phyloP scores from a whole-genome alignment of 1,284 basidiomycete genomes.

The Pascua sp. region DNA sequence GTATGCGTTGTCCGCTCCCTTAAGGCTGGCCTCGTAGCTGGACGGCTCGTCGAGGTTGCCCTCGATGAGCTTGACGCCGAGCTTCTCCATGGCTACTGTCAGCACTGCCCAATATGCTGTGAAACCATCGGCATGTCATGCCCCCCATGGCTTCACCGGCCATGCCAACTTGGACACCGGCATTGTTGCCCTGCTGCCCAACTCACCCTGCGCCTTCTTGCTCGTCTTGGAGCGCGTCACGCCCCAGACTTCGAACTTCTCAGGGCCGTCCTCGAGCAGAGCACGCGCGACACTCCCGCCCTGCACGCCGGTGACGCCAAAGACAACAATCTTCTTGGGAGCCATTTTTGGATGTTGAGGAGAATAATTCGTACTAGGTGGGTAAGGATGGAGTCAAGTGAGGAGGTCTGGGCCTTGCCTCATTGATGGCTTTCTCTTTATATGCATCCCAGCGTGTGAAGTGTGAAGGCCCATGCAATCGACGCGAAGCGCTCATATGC shows the following conservation, averaged over 20 bases:
- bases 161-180: no score
- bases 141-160: no score
- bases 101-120: not conserved
- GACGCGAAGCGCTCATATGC: no score
- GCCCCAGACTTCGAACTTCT: conserved; percentile 16
- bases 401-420: not conserved
- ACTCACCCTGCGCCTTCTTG: conserved; percentile 17
- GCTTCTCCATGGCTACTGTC: conserved; percentile 12
- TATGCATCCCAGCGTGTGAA: no score
- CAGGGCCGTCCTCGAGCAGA: conserved; percentile 9
- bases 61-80: conserved; percentile 21
- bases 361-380: not conserved
- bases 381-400: not conserved
- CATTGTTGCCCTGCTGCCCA: not conserved
- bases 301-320: conserved; percentile 22
- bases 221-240: conserved; percentile 21
- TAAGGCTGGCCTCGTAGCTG: conserved; percentile 20
- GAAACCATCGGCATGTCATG: not conserved
- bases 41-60: conserved; percentile 19
- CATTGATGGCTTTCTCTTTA: no score
- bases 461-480: no score
- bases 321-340: conserved; percentile 13
- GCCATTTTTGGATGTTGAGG: not conserved
- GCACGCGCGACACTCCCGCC: conserved; percentile 16
- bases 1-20: conserved; percentile 25